phyloP scores from a whole-genome alignment of 768 basidiomycete species.

The Lentinula detonsa region DNA sequence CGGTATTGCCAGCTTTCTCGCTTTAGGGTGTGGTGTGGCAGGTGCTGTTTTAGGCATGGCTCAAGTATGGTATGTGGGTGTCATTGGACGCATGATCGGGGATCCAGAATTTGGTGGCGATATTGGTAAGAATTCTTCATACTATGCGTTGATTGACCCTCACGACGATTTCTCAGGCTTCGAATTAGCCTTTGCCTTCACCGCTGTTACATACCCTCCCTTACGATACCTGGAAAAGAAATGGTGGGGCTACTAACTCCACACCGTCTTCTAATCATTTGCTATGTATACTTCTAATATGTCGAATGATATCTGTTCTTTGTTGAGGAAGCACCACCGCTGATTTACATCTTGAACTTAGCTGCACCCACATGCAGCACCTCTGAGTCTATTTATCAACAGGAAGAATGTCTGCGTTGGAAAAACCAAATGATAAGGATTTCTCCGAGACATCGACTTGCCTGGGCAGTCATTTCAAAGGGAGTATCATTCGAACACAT shows the following conservation, averaged over 20 bases:
- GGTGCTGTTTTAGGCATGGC: conserved; percentile 29
- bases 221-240: conserved; percentile 3
- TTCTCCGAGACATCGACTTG: no score
- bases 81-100: conserved; percentile 14
- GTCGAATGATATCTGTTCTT: neutral
- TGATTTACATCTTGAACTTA: no score
- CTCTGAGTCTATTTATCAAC: no score
- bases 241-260: neutral
- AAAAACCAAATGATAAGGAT: no score
- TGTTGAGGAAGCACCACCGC: no score
- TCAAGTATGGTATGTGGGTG: conserved; percentile 21
- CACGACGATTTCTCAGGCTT: neutral
- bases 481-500: no score
- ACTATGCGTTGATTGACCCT: neutral
- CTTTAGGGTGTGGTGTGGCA: conserved; percentile 24
- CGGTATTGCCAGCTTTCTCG: conserved; percentile 27
- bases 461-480: no score
- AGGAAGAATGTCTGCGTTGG: no score
- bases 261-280: neutral
- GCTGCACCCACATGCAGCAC: no score
- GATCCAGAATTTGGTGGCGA: conserved; percentile 5
- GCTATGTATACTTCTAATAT: neutral
- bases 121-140: neutral
- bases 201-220: conserved; percentile 3
- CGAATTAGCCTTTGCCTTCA: neutral